Evolutionary conservation across 352 stramenopile species (phyloP).

Genomic region (Phytophthora sojae): DNA sequence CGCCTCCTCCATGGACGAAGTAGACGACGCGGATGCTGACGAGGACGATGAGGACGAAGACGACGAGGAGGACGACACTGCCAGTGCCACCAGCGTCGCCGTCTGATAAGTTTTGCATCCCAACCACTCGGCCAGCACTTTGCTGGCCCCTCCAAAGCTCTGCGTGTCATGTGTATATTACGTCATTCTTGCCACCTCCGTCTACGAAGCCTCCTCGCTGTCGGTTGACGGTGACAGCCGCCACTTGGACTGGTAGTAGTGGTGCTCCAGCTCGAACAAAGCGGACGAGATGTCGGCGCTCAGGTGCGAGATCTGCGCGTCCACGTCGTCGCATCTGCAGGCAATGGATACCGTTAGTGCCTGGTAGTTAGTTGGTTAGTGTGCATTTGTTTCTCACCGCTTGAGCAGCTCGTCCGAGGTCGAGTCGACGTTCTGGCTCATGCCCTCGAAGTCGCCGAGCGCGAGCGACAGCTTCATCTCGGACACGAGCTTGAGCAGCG

Average conservation of each 20-base stretch:
- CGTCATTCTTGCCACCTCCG: conserved; percentile 2
- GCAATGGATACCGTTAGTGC: not conserved
- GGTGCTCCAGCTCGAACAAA: conserved; percentile 84
- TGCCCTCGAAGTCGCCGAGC: conserved; percentile 85
- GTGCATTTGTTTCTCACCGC: conserved; percentile 36
- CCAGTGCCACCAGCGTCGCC: conserved; percentile 51
- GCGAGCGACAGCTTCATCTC: conserved; percentile 86
- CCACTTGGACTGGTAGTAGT: conserved; percentile 90
- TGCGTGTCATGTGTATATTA: conserved; percentile 26
- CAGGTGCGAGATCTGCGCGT: conserved; percentile 80
- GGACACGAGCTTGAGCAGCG: conserved; percentile 80
- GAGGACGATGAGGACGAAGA: conserved; percentile 61
- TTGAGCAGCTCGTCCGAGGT: conserved; percentile 76
- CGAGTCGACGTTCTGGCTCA: conserved; percentile 86
- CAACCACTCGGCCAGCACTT: conserved; percentile 4
- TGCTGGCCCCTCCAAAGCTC: not conserved
- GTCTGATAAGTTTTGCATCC: conserved; percentile 28
- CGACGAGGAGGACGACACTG: conserved; percentile 58
- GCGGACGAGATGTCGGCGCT: conserved; percentile 82
- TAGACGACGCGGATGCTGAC: conserved; percentile 47
- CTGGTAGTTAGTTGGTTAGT: too few species aligned
- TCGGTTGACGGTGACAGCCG: conserved; percentile 40
- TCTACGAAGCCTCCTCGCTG: conserved; percentile 23
- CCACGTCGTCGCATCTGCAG: conserved; percentile 78
- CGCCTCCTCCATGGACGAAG: conserved; percentile 40